phyloP scores from a whole-genome alignment of 148 eudicot species.

The Polygonum maritimum region DNA sequence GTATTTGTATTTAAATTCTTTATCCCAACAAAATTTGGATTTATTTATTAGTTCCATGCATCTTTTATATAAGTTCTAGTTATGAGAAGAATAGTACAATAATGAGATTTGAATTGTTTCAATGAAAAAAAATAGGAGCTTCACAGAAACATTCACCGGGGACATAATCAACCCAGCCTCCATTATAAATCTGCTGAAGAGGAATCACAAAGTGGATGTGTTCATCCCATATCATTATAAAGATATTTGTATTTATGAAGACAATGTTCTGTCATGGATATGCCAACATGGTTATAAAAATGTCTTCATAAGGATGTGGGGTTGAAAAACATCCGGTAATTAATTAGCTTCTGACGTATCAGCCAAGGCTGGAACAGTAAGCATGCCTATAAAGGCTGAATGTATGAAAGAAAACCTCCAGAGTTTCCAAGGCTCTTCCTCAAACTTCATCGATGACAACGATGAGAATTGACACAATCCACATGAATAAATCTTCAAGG shows the following conservation, averaged over 20 bases:
- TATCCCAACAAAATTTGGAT: neutral
- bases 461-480: neutral
- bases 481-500: neutral
- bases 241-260: too few relatives aligned
- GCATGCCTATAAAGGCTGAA: neutral
- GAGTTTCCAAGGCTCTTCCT: too few relatives aligned
- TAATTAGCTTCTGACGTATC: neutral
- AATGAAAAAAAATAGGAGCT: neutral
- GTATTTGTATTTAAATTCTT: neutral
- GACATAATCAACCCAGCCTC: neutral
- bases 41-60: neutral
- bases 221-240: too few relatives aligned
- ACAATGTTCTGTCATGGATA: too few relatives aligned
- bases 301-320: too few relatives aligned
- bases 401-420: neutral
- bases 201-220: neutral
- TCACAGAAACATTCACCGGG: neutral
- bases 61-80: neutral
- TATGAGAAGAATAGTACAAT: neutral
- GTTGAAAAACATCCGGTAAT: too few relatives aligned
- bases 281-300: neutral
- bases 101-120: neutral
- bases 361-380: neutral
- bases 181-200: neutral
- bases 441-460: neutral